A percentile compares a stretch with the other conserved stretches of the same genome.
Conservation (phyloP, 1,284 basidiomycete genomes). For the Sporisorium exsertum region DNA sequence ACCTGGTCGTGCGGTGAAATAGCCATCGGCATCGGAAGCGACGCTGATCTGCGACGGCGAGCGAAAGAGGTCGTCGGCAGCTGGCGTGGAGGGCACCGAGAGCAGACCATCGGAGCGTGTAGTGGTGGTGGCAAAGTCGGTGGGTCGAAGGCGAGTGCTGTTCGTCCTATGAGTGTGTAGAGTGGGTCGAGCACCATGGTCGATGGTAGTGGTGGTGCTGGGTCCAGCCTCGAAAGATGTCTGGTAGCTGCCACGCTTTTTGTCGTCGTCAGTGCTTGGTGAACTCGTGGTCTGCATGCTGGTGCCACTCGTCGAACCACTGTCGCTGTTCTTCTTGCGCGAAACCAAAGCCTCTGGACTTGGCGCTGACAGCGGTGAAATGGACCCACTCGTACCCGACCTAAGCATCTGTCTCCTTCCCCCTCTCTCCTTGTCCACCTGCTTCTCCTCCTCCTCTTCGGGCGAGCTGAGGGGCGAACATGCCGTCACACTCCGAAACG, state of each 20-base stretch:
- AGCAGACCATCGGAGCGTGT: constrained; percentile 21
- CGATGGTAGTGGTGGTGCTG: not conserved
- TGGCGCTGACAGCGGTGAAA: constrained; percentile 13
- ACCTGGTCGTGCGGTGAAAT: constrained; percentile 37
- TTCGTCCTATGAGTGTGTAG: not conserved
- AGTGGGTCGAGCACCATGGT: not conserved
- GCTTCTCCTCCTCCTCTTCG: constrained; percentile 7
- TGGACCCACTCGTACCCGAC: constrained; percentile 43
- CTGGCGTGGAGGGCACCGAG: constrained; percentile 15
- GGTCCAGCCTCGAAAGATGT: not conserved
- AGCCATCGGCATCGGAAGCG: constrained; percentile 31
- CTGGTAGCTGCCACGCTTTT: not conserved
- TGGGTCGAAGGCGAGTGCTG: not conserved
- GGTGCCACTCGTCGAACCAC: not conserved
- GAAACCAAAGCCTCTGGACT: constrained; percentile 3
- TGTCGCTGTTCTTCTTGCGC: constrained; percentile 15
- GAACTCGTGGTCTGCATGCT: not conserved
- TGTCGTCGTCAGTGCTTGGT: not conserved
- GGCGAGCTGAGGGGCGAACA: constrained; percentile 38
- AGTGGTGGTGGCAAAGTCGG: constrained; percentile 1
- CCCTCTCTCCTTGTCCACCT: constrained; percentile 3
- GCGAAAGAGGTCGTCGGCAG: constrained; percentile 21
- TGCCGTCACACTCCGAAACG: constrained; percentile 30
- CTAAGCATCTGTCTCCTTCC: constrained; percentile 32
- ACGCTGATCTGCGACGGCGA: constrained; percentile 31